Evolutionary conservation across 2,329 filamentous ascomycete species (phyloP), one percentile per base, ranked within the genome.

Genomic region (Pyrenophora graminea): DNA sequence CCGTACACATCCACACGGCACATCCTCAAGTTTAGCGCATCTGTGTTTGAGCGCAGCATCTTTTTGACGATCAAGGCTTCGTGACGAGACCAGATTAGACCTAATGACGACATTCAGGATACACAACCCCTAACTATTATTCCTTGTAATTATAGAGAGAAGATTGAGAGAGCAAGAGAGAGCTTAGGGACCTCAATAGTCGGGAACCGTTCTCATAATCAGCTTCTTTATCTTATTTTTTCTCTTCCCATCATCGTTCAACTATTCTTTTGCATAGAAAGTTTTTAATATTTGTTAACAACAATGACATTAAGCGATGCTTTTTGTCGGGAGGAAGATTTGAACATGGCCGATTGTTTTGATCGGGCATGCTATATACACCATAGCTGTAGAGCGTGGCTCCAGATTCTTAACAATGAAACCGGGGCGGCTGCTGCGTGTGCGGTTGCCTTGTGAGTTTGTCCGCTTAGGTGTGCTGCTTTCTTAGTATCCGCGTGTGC

Each of bases 381-480:
- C 18, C 36, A 23, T 21, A 38, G 36, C 1, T 21, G 36, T 38
- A 38, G 36, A 38, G 10, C 18, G 21, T 38, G 19, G 36, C 36
- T 21, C 9, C 21, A 38, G 36, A 38, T 21, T 38, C 21, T 21
- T 4, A 13, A 18, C 18, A 38, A 38, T 38, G 18, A 13, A 38
- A 21, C 18, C 18, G 21, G 18, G 59, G 69, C 10, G 67, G 64
- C 0, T 69, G 4, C 36, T 69, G 4, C 36, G 19, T n/a, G 8
- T 6, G 13, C n/a, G 10, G 36, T 17, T 71, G 23, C 54, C 27
- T 30, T 30, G 9, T 2, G 27, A 13, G 8, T 10, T 30, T 30
- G 10, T 3, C 27, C 27, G 8, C 27, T 30, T 30, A 12, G 8
- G 8, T 12, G 10, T 30, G 27, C 27, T 30, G 7, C 25, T 27